Conservation (phyloP, 2,329 filamentous ascomycete genomes). For the Claviceps purpurea region DNA sequence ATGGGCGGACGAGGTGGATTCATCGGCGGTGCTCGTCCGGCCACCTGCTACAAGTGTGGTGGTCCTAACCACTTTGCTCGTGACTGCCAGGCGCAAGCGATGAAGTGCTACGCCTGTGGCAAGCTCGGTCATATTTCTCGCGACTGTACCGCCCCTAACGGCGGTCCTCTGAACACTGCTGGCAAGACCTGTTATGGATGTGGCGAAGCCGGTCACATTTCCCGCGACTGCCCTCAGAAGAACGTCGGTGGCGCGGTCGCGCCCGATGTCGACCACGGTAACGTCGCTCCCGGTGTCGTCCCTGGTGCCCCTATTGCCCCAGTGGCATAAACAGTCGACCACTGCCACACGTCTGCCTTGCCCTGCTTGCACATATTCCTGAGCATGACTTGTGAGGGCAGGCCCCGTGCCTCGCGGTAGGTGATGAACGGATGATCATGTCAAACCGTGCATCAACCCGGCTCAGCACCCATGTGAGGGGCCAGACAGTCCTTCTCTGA, state of each 20-base stretch:
- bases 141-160: constrained; percentile 94
- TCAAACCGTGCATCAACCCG: background rate
- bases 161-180: constrained; percentile 84
- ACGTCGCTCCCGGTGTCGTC: constrained; percentile 22
- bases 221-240: constrained; percentile 81
- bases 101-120: constrained; percentile 97
- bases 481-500: background rate
- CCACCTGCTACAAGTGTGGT: constrained; percentile 63
- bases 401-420: background rate
- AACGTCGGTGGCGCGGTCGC: constrained; percentile 35
- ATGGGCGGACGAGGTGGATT: constrained; percentile 62
- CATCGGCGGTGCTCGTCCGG: constrained; percentile 52
- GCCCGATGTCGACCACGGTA: constrained; percentile 29
- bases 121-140: constrained; percentile 87
- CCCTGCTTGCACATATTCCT: background rate
- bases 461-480: background rate
- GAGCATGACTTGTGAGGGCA: constrained; percentile 1
- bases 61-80: constrained; percentile 96
- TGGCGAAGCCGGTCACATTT: constrained; percentile 90
- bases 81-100: constrained; percentile 94
- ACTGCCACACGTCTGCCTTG: constrained; percentile 6
- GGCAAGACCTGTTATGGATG: constrained; percentile 99
- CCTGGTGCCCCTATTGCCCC: constrained; percentile 32
- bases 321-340: constrained; percentile 20
- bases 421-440: background rate